phyloP scores from a whole-genome alignment of 177 flowering plant genomes.

The Vitis hybrid region DNA sequence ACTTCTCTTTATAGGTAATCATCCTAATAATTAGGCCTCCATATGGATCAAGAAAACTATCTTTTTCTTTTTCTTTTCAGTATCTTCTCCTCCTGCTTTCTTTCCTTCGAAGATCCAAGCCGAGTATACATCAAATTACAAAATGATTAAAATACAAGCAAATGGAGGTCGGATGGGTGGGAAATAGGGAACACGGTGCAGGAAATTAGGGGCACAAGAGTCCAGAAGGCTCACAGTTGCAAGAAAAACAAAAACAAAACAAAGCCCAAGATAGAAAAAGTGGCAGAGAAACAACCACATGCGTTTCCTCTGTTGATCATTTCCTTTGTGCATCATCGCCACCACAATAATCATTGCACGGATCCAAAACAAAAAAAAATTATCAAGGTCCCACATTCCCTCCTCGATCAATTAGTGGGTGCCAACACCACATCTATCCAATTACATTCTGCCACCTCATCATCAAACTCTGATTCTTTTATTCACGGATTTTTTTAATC shows the following conservation, averaged over 20 bases:
- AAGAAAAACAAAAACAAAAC: conserved; percentile 22
- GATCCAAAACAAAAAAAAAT: conserved; percentile 15
- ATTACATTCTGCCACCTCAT: conserved; percentile 6
- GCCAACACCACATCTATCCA: conserved; percentile 18
- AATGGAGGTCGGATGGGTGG: not conserved
- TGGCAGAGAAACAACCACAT: conserved; percentile 31
- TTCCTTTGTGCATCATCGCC: conserved; percentile 27
- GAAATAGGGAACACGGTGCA: conserved; percentile 8
- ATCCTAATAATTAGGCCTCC: no score
- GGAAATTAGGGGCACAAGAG: conserved; percentile 29
- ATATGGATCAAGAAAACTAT: no score
- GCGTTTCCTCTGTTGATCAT: conserved; percentile 20
- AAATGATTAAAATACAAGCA: not conserved
- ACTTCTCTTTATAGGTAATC: no score
- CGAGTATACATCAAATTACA: not conserved
- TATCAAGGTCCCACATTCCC: conserved; percentile 10
- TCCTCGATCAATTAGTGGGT: conserved; percentile 15
- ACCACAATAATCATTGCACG: conserved; percentile 30
- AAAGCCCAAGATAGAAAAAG: conserved; percentile 16
- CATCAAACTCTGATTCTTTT: not conserved
- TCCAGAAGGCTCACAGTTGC: conserved; percentile 17
- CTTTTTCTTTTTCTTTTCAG: no score
- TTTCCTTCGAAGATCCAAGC: no score
- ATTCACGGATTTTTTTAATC: not conserved
- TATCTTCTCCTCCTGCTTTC: no score